Conservation (phyloP, 2,329 filamentous ascomycete genomes). For the Colletotrichum sp. region DNA sequence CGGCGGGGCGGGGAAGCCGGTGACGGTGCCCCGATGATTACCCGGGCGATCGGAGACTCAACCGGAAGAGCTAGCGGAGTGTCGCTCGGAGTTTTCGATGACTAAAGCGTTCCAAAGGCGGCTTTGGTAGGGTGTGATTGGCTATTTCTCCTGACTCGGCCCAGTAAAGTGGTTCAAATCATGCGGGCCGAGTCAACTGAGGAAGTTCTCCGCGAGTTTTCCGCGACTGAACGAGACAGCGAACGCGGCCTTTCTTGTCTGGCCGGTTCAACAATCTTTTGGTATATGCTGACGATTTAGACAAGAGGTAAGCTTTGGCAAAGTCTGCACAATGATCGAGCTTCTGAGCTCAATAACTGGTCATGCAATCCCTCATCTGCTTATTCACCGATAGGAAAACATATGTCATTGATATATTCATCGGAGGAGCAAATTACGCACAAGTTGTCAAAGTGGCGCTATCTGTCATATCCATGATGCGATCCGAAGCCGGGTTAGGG, state of each 20-base stretch:
- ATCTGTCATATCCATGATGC: neutral
- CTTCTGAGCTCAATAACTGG: neutral
- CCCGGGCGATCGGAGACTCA: neutral
- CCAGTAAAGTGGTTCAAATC: neutral
- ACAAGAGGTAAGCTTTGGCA: neutral
- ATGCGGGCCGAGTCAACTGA: neutral
- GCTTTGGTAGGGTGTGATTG: neutral
- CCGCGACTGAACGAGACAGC: neutral
- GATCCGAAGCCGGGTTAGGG: accelerated
- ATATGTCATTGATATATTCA: neutral
- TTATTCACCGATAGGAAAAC: neutral
- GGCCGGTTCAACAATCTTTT: neutral
- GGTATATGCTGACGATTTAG: neutral
- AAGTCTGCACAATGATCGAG: neutral
- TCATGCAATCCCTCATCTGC: neutral
- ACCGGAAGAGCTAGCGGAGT: conserved; percentile 9
- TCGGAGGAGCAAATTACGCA: neutral
- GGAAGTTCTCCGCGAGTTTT: neutral
- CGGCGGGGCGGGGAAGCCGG: neutral
- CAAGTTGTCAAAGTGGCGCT: neutral
- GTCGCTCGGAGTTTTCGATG: neutral
- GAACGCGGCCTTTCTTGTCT: neutral
- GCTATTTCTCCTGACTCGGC: neutral
- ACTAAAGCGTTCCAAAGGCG: neutral
- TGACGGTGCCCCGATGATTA: neutral